A percentile compares a stretch with the other conserved stretches of the same genome.
phyloP scores from a whole-genome alignment of 768 basidiomycete genomes.

The Lactifluus echinatus region DNA sequence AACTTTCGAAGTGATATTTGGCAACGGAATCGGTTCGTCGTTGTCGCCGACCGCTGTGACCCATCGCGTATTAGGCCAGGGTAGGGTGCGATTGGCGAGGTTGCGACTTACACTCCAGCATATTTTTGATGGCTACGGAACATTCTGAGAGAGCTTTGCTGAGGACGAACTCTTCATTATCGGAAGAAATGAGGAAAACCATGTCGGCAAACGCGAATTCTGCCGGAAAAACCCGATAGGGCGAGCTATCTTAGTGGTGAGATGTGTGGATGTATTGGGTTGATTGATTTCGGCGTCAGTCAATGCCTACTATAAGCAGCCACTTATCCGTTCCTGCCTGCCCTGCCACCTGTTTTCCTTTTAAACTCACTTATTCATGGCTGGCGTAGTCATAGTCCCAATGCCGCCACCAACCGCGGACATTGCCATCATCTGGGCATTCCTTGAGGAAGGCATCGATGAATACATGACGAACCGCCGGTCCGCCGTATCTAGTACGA shows the following conservation, averaged over 20 bases:
- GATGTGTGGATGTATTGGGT: too few relatives aligned
- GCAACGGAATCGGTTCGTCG: constrained; percentile 89
- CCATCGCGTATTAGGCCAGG: constrained; percentile 9
- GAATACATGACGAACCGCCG: constrained; percentile 89
- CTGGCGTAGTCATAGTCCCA: too few relatives aligned
- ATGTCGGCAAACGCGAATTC: too few relatives aligned
- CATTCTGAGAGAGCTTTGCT: constrained; percentile 94
- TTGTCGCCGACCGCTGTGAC: constrained; percentile 84
- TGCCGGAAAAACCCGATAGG: too few relatives aligned
- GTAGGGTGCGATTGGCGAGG: constrained; percentile 2
- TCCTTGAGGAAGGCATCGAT: constrained; percentile 80
- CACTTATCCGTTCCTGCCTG: too few relatives aligned
- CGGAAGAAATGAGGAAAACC: constrained; percentile 87
- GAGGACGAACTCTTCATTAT: constrained; percentile 89
- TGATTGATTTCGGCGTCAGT: too few relatives aligned
- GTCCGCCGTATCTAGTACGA: constrained; percentile 81
- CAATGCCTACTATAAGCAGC: too few relatives aligned
- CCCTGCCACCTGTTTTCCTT: too few relatives aligned
- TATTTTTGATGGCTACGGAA: constrained; percentile 95
- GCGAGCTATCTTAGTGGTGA: too few relatives aligned
- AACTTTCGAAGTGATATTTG: constrained; percentile 90
- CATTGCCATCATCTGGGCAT: constrained; percentile 78
- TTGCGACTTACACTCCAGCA: constrained; percentile 76
- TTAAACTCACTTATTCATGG: too few relatives aligned
- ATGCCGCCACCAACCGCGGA: constrained; percentile 64